Conservation (phyloP, 2,329 filamentous ascomycete species). For the Cladosporium sp. region DNA sequence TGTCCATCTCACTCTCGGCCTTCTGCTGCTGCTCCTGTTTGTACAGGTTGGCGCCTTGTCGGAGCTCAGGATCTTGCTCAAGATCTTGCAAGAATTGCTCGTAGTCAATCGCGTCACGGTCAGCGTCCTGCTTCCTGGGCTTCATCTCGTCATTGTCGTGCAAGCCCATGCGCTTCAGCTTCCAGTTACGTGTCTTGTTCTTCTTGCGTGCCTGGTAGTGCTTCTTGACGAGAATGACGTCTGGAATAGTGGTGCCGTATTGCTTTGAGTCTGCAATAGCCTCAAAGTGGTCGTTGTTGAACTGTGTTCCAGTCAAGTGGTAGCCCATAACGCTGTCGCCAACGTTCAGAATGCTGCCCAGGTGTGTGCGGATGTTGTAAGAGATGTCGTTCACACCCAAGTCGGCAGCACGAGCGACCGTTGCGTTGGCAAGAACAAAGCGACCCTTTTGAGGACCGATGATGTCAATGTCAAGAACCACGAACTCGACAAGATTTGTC, state of each 20-base stretch:
- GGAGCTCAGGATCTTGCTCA: slow-evolving; percentile 87
- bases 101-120: slow-evolving; percentile 86
- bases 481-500: slow-evolving; percentile 82
- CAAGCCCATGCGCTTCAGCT: slow-evolving; percentile 85
- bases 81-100: slow-evolving; percentile 96
- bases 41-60: slow-evolving; percentile 80
- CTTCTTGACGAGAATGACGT: slow-evolving; percentile 96
- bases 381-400: slow-evolving; percentile 80
- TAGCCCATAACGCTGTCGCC: slow-evolving; percentile 97
- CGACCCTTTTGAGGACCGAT: slow-evolving; percentile 71
- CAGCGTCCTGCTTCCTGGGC: slow-evolving; percentile 82
- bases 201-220: slow-evolving; percentile 84
- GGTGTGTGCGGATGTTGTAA: slow-evolving; percentile 86
- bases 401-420: slow-evolving; percentile 80
- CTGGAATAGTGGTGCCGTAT: slow-evolving; percentile 75
- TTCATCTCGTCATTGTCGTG: slow-evolving; percentile 78
- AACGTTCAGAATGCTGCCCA: slow-evolving; percentile 77
- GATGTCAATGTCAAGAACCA: slow-evolving; percentile 90
- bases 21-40: slow-evolving; percentile 57
- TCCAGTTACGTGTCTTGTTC: slow-evolving; percentile 73
- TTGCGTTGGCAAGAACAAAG: slow-evolving; percentile 80
- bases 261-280: slow-evolving; percentile 73
- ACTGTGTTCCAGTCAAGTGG: slow-evolving; percentile 80
- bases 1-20: slow-evolving; percentile 50
- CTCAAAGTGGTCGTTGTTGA: slow-evolving; percentile 84